Conservation (phyloP, 2,329 filamentous ascomycete species). For the Zymoseptoria passerinii region DNA sequence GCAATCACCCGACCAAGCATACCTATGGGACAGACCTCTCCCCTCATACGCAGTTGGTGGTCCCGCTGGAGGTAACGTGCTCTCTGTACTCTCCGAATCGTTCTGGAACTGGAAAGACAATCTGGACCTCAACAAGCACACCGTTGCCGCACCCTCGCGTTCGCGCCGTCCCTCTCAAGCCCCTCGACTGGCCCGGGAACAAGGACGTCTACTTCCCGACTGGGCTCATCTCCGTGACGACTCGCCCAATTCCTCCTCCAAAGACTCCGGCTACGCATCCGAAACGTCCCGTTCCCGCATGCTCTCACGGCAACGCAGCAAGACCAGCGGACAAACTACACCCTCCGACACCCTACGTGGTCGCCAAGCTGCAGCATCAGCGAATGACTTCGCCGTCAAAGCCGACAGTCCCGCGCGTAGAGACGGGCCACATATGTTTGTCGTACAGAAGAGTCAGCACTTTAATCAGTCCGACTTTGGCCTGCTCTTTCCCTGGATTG, state of each 20-base stretch:
- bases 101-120: conserved; percentile 75
- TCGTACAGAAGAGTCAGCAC: conserved; percentile 65
- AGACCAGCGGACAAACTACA: conserved; percentile 15
- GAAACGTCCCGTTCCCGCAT: conserved; percentile 15
- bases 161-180: conserved; percentile 23
- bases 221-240: conserved; percentile 24
- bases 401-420: conserved; percentile 4
- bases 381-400: not conserved
- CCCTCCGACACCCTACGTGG: conserved; percentile 9
- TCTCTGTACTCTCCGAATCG: conserved; percentile 65
- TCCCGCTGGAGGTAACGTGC: conserved; percentile 47
- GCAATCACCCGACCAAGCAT: conserved; percentile 51
- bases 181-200: conserved; percentile 21
- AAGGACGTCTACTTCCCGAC: conserved; percentile 21
- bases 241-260: conserved; percentile 17
- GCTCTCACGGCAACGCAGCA: conserved; percentile 18
- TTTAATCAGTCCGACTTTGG: conserved; percentile 79
- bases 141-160: conserved; percentile 40
- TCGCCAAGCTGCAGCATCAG: not conserved
- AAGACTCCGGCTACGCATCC: conserved; percentile 28
- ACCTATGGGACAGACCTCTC: conserved; percentile 64
- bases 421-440: conserved; percentile 59
- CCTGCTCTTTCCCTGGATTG: conserved; percentile 65
- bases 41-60: conserved; percentile 54
- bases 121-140: conserved; percentile 57